Conservation (phyloP, 1,139 yeast species). For the Meyerozyma smithsonii region DNA sequence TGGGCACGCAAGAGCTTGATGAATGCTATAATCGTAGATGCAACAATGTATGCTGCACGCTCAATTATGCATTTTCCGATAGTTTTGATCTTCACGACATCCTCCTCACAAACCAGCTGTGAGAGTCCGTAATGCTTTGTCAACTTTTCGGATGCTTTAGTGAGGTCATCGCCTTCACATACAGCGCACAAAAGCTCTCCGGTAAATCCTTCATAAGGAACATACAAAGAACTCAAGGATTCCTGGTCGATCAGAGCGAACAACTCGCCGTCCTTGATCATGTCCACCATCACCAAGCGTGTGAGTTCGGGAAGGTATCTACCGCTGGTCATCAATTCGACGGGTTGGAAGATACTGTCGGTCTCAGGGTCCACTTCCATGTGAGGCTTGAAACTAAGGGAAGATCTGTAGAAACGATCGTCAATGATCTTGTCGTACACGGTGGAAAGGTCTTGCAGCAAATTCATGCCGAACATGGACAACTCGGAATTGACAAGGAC, state of each 20-base stretch:
- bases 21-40: slow-evolving; percentile 32
- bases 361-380: slow-evolving; percentile 27
- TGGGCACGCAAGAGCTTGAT: slow-evolving; percentile 31
- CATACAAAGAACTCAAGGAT: slow-evolving; percentile 4
- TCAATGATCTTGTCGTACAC: slow-evolving; percentile 37
- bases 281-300: slow-evolving; percentile 36
- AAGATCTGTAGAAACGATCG: slow-evolving; percentile 14
- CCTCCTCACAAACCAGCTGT: slow-evolving; percentile 17
- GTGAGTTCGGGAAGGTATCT: slow-evolving; percentile 52
- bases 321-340: slow-evolving; percentile 15
- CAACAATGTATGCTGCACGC: slow-evolving; percentile 40
- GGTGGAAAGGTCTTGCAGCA: slow-evolving; percentile 27
- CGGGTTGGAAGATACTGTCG: slow-evolving; percentile 41
- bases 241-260: slow-evolving; percentile 16
- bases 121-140: slow-evolving; percentile 16
- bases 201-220: slow-evolving; percentile 33
- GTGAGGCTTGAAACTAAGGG: slow-evolving; percentile 25
- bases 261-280: slow-evolving; percentile 26
- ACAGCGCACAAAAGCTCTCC: slow-evolving; percentile 38
- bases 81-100: slow-evolving; percentile 23
- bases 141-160: slow-evolving; percentile 15
- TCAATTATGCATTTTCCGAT: slow-evolving; percentile 27
- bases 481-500: slow-evolving; percentile 37
- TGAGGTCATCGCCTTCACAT: slow-evolving; percentile 24
- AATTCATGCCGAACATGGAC: slow-evolving; percentile 36